Evolutionary conservation across 2,329 filamentous ascomycete species (phyloP).

Genomic region (Hymenoscyphus fraxineus): DNA sequence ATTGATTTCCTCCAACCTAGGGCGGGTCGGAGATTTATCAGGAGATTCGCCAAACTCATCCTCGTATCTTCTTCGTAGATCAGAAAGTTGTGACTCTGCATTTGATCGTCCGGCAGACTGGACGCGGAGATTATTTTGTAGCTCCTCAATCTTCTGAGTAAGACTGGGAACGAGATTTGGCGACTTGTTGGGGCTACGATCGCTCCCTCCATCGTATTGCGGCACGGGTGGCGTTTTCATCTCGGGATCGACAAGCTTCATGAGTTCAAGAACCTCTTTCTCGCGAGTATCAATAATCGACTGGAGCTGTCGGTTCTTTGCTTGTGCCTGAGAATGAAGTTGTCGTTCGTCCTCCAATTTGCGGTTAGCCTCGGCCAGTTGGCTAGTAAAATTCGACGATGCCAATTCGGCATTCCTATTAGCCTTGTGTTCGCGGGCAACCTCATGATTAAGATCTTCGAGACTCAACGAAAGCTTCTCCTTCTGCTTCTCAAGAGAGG

Average conservation of each 20-base stretch:
- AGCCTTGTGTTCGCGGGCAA: constrained; percentile 83
- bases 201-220: constrained; percentile 55
- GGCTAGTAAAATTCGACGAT: constrained; percentile 72
- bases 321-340: constrained; percentile 77
- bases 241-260: constrained; percentile 77
- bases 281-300: constrained; percentile 73
- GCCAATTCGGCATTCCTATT: constrained; percentile 88
- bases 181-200: constrained; percentile 50
- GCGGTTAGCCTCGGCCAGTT: constrained; percentile 84
- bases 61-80: constrained; percentile 69
- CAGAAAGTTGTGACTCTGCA: constrained; percentile 77
- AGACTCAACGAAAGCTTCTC: constrained; percentile 85
- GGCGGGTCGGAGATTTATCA: constrained; percentile 62
- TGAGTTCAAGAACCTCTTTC: constrained; percentile 74
- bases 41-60: constrained; percentile 64
- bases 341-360: constrained; percentile 89
- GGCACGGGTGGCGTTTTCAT: constrained; percentile 44
- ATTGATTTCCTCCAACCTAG: constrained; percentile 82
- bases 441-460: constrained; percentile 89
- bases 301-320: constrained; percentile 79
- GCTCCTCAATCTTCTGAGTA: constrained; percentile 78
- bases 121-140: constrained; percentile 83
- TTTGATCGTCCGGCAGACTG: constrained; percentile 76
- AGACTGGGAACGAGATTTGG: constrained; percentile 73
- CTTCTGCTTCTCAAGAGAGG: constrained; percentile 85